Evolutionary conservation across 2,329 filamentous ascomycete genomes (phyloP), one percentile per base, ranked within the genome.

Genomic region (Paraphaeosphaeria sporulosa): DNA sequence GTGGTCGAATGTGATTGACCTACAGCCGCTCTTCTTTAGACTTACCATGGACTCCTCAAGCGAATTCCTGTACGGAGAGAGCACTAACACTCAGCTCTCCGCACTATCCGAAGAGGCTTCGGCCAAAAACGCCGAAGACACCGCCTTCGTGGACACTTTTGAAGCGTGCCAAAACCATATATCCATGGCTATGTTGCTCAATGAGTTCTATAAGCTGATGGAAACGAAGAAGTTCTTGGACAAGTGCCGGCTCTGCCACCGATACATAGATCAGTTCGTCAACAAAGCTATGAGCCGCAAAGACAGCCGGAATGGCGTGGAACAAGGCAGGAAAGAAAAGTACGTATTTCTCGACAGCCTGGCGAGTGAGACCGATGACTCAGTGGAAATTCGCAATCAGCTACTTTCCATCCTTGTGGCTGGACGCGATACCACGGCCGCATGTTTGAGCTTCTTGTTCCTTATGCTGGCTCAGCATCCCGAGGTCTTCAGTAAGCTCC

Each of bases 271-370:
- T 46, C 61, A 66, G 48, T 54, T 55, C 38, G 2, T 48, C 34
- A 1, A 25, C 54, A 21, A 53, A 63, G 40, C 53, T 55, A 3
- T 77, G 15, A 2, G 56, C 59, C 1, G 38, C 38, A 17, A n/a
- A 17, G 40, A 43, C n/a, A 12, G n/a, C 4, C 19, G 0, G 2
- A 34, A 49, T 8, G n/a, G 32, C 5, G 32, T 34, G 25, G 46
- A 49, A 19, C 13, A 49, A 34, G 27, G 10, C 46, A 34, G 67
- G 63, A 25, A 72, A 73, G 49, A 60, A 64, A 50, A 70, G 67
- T 93, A 94, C 76, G 94, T 91, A 2, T 96, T 97, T 80, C 84
- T 97, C 17, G 90, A 96, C 76, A 91, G 91, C 25, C 85, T 97
- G 1, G 92, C 90, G 46, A 84, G 86, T 52, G 92, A 91, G 76